A percentile compares a stretch with the other conserved stretches of the same genome.
These are phyloP conservation scores for Hysterangium stoloniferum DNA, from an alignment of 768 basidiomycete species.

Conservation along the genomic window DNA sequence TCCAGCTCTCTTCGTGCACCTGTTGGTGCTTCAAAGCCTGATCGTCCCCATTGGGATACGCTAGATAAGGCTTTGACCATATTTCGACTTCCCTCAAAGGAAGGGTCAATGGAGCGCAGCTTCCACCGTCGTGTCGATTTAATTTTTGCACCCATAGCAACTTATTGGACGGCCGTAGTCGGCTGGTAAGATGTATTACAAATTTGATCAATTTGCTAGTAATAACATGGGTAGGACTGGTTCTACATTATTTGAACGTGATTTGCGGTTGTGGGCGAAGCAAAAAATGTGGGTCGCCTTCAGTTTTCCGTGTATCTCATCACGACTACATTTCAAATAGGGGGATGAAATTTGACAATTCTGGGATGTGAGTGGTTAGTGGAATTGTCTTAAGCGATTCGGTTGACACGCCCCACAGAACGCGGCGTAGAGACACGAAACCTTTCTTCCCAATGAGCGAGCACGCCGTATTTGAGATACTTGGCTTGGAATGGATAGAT, in stretches of 20 bases:
- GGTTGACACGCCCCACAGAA: constrained; percentile 30
- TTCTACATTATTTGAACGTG: constrained; percentile 84
- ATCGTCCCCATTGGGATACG: constrained; percentile 55
- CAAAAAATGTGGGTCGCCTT: constrained; percentile 35
- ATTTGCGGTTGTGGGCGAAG: constrained; percentile 71
- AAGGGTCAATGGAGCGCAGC: constrained; percentile 22
- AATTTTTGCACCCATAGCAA: constrained; percentile 67
- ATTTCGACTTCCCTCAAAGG: constrained; percentile 48
- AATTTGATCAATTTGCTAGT: neutral
- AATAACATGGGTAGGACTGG: constrained; percentile 52
- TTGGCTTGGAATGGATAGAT: constrained; percentile 64
- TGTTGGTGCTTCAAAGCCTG: constrained; percentile 5
- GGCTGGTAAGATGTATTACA: constrained; percentile 55
- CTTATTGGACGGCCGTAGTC: constrained; percentile 83
- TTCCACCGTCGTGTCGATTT: constrained; percentile 72
- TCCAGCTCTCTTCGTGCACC: constrained; percentile 44
- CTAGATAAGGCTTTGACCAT: constrained; percentile 83
- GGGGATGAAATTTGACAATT: constrained; percentile 79
- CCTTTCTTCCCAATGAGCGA: constrained; percentile 55
- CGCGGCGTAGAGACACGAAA: constrained; percentile 56
- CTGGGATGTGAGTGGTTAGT: constrained; percentile 53
- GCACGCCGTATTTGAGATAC: constrained; percentile 60
- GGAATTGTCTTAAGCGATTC: neutral
- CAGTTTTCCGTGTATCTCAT: neutral
- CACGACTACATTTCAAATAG: constrained; percentile 27